Percentiles rank a stretch among this genome's conserved stretches.
These are phyloP conservation scores for Penicillium sp. DNA, from an alignment of 2,329 filamentous ascomycete genomes.

Conservation along the genomic window DNA sequence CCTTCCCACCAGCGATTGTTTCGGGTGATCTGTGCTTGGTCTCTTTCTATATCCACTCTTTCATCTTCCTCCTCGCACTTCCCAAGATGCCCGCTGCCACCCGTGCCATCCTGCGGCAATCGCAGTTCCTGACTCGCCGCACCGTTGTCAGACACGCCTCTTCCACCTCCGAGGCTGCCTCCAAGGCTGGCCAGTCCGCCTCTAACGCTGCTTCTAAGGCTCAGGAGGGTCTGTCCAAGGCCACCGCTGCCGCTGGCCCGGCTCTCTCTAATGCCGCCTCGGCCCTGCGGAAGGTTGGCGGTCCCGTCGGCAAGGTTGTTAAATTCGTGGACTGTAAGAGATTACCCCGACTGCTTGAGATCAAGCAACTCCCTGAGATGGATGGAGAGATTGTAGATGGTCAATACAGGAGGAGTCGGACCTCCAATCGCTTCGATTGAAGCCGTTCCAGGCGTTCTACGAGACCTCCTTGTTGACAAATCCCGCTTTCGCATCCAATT, in stretches of 20 bases:
- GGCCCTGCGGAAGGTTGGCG: constrained; percentile 76
- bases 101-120: constrained; percentile 52
- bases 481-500: constrained; percentile 5
- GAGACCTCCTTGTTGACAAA: constrained; percentile 25
- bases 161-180: constrained; percentile 50
- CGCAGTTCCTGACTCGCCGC: constrained; percentile 52
- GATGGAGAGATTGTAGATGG: constrained; percentile 3
- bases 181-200: constrained; percentile 51
- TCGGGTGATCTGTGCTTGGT: constrained; percentile 31
- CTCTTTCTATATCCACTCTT: constrained; percentile 34
- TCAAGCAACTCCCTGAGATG: background rate
- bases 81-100: constrained; percentile 51
- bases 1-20: constrained; percentile 32
- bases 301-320: constrained; percentile 78
- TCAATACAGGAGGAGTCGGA: constrained; percentile 2
- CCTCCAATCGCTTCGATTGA: constrained; percentile 7
- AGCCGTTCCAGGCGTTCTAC: constrained; percentile 3
- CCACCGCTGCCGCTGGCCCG: constrained; percentile 77
- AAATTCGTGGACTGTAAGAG: constrained; percentile 81
- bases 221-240: constrained; percentile 78
- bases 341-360: constrained; percentile 8
- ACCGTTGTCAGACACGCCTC: constrained; percentile 53
- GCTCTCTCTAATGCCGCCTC: constrained; percentile 73
- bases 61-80: constrained; percentile 30
- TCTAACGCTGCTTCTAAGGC: constrained; percentile 63